Base-by-base conservation (phyloP, 805 yeast genomes). In the Metschnikowia kunwiensis region DNA sequence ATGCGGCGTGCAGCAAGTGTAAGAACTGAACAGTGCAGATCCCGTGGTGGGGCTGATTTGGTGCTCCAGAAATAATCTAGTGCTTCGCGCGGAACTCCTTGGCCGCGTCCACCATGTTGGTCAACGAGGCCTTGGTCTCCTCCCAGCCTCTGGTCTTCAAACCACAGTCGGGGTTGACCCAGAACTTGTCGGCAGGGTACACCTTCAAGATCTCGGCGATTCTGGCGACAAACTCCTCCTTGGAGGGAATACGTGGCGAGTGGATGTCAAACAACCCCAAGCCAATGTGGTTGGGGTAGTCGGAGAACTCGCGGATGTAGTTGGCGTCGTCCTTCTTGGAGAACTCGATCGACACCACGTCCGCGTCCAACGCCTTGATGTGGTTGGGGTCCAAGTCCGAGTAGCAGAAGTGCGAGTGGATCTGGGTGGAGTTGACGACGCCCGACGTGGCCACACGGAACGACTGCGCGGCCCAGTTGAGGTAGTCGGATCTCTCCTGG, bases 121-220 rank as follows among this genome's bases (percentile, higher is more conserved):
- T 86, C 72, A 93, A 82, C 61, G 95, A 87, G 63, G 82, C 88
- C 66, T 74, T 87, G 59, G 91, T 86, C 80, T 93, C 98, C 58
- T 85, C 87, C 98, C 98, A 93, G 58, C 95, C 96, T 83, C 98
- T 89, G 70, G 98, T 93, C 86, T 93, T 93, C 72, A 93, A 82
- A 81, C 98, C 98, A 82, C 98, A 93, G 78, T 93, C 98, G 63
- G 98, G 98, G 94, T 93, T 93, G 66, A 93, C 95, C 98, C 98
- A 93, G 81, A 93, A 86, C 73, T 89, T 91, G 70, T 86, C 86
- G 65, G 93, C 94, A 68, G 97, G 97, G 79, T 91, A 91, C 45
- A 86, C 93, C 77, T 88, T 87, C 72, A 93, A 76, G 75, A 93
- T 89, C 68, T 87, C 93, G 63, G 80, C 80, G 63, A 93, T 86